A percentile compares a stretch with the other conserved stretches of the same genome.
Conservation (phyloP, 106 monocot species). For the Phalaenopsis equestris region DNA sequence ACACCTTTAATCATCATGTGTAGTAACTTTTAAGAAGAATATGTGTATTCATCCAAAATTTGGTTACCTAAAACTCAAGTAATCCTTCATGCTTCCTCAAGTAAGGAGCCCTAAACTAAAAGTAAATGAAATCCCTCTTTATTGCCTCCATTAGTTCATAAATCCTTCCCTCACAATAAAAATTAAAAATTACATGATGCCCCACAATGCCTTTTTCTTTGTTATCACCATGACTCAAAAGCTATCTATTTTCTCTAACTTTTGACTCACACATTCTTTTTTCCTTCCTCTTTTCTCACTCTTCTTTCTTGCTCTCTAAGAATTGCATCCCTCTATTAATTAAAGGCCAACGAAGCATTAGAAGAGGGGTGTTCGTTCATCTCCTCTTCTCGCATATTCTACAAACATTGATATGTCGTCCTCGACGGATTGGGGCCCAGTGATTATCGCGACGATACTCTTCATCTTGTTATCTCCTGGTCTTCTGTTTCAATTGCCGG, state of each 20-base stretch:
- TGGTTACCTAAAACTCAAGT: too few relatives aligned
- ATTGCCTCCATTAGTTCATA: not conserved
- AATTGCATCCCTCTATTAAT: conserved; percentile 8
- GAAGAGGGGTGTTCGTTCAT: not conserved
- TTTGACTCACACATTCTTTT: not conserved
- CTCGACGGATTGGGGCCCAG: conserved; percentile 19
- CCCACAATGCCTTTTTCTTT: not conserved
- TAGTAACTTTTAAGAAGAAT: too few relatives aligned
- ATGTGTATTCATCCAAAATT: too few relatives aligned
- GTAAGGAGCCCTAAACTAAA: not conserved
- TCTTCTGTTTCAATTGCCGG: conserved; percentile 19
- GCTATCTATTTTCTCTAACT: not conserved
- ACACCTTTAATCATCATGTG: too few relatives aligned
- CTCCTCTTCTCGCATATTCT: too few relatives aligned
- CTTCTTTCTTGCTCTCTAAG: conserved; percentile 17
- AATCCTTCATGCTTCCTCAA: not conserved
- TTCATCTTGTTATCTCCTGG: conserved; percentile 22
- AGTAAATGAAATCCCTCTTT: not conserved
- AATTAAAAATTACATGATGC: not conserved
- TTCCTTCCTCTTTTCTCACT: not conserved
- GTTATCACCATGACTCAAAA: conserved; percentile 2
- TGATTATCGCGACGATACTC: conserved; percentile 17
- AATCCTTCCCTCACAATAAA: not conserved
- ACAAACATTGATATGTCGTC: not conserved
- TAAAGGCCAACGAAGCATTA: not conserved